phyloP scores from a whole-genome alignment of 2,329 filamentous ascomycete genomes.

The Massarina eburnea region DNA sequence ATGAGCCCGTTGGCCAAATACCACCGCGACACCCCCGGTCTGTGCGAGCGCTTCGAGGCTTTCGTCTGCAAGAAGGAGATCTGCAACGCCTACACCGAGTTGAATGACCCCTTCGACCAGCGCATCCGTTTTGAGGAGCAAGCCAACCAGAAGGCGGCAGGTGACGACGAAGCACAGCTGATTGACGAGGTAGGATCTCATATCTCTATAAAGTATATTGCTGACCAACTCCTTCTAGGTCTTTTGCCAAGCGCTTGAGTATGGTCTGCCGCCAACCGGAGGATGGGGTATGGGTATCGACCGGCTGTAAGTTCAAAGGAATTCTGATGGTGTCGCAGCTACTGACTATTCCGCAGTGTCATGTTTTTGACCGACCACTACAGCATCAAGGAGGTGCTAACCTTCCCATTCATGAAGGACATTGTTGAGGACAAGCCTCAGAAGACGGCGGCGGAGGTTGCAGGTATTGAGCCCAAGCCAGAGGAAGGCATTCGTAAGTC shows the following conservation, averaged over 20 bases:
- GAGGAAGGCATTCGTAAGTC: constrained; percentile 58
- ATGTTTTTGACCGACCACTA: constrained; percentile 97
- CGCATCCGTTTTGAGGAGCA: constrained; percentile 79
- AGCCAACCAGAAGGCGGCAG: constrained; percentile 85
- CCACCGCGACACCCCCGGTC: constrained; percentile 59
- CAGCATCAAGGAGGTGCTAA: constrained; percentile 91
- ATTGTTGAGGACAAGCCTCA: constrained; percentile 51
- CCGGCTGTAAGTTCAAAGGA: constrained; percentile 69
- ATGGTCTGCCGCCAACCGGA: constrained; percentile 84
- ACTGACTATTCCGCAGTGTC: not conserved
- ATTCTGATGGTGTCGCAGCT: constrained; percentile 37
- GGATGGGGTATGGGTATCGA: constrained; percentile 94
- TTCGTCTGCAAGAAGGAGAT: constrained; percentile 99
- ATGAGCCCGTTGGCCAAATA: constrained; percentile 98
- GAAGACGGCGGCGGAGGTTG: constrained; percentile 63
- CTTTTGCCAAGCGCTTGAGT: constrained; percentile 88
- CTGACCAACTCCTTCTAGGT: constrained; percentile 46
- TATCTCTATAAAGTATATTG: constrained; percentile 19
- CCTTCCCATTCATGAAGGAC: constrained; percentile 98
- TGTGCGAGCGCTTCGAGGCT: constrained; percentile 94
- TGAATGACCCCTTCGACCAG: constrained; percentile 97
- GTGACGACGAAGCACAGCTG: constrained; percentile 94
- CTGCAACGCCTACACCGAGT: constrained; percentile 94
- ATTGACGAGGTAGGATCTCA: constrained; percentile 66
- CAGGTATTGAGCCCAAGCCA: constrained; percentile 59